These are phyloP conservation scores for Crithidia fasciculata DNA, from an alignment of 208 protist species.

Conservation along the genomic window DNA sequence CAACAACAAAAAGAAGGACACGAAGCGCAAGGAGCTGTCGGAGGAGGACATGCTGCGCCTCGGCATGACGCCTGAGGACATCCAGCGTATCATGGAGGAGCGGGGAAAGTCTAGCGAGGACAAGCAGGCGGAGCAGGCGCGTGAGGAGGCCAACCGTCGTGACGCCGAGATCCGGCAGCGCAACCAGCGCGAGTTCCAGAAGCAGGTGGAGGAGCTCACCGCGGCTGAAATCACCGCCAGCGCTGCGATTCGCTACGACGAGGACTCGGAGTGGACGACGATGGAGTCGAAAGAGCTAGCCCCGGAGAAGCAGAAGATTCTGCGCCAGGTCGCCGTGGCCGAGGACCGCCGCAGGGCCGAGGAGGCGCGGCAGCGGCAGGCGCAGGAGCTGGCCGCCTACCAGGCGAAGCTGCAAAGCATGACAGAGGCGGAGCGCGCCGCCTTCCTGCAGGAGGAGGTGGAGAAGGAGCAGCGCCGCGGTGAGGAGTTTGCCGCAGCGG, in stretches of 20 bases:
- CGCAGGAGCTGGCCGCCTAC: conserved; percentile 52
- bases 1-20: conserved; percentile 52
- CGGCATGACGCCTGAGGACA: conserved; percentile 79
- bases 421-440: conserved; percentile 47
- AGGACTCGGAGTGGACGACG: conserved; percentile 40
- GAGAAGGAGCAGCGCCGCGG: conserved; percentile 43
- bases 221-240: conserved; percentile 32
- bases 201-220: conserved; percentile 32
- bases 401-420: conserved; percentile 48
- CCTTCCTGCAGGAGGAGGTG: conserved; percentile 51
- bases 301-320: conserved; percentile 30
- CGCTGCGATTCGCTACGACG: conserved; percentile 37
- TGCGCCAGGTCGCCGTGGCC: conserved; percentile 35
- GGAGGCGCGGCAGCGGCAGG: conserved; percentile 53
- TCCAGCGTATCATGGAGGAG: conserved; percentile 68
- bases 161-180: conserved; percentile 39
- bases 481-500: conserved; percentile 35
- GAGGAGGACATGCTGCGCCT: conserved; percentile 82
- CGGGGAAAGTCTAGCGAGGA: conserved; percentile 66
- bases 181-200: conserved; percentile 44
- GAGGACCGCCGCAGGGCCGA: conserved; percentile 37
- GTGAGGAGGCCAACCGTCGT: conserved; percentile 35
- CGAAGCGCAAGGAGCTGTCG: conserved; percentile 57
- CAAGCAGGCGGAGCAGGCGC: conserved; percentile 53
- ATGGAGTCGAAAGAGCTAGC: conserved; percentile 34